Evolutionary conservation across 495 filamentous ascomycete species (phyloP).

Genomic region (Hypomontagnella monticulosa): DNA sequence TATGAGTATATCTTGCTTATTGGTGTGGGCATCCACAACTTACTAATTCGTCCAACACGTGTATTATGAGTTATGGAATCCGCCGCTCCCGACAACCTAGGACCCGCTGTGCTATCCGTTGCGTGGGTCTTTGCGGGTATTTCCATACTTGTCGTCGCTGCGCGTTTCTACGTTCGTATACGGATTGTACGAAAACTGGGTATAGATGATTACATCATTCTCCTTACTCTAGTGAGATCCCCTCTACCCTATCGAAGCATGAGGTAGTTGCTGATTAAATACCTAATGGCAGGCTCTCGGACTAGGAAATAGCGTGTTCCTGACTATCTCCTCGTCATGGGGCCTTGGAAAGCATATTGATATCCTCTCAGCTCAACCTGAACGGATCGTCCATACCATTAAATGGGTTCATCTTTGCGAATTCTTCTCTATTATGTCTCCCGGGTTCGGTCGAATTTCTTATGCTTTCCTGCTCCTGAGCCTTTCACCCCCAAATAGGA

Average conservation of each 20-base stretch:
- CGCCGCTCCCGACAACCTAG: background rate
- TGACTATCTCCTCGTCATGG: constrained; percentile 1
- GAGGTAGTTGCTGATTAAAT: background rate
- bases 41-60: too few relatives aligned
- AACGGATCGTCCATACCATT: background rate
- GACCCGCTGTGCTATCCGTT: background rate
- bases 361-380: background rate
- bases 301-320: constrained; percentile 3
- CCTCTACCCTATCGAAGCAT: background rate
- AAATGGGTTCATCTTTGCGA: constrained; percentile 8
- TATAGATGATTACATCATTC: constrained; percentile 5
- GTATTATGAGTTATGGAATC: too few relatives aligned
- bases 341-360: constrained; percentile 1
- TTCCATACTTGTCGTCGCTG: background rate
- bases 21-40: too few relatives aligned
- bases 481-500: background rate
- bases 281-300: constrained; percentile 2
- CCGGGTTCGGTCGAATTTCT: constrained; percentile 10
- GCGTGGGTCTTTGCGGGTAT: constrained; percentile 2
- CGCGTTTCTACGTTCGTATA: constrained; percentile 6
- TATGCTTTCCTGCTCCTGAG: constrained; percentile 3
- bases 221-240: background rate
- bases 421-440: constrained; percentile 2
- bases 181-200: background rate
- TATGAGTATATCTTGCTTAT: too few relatives aligned